Evolutionary conservation across 2,329 filamentous ascomycete genomes (phyloP).

Genomic region (Furcasterigmium furcatum): DNA sequence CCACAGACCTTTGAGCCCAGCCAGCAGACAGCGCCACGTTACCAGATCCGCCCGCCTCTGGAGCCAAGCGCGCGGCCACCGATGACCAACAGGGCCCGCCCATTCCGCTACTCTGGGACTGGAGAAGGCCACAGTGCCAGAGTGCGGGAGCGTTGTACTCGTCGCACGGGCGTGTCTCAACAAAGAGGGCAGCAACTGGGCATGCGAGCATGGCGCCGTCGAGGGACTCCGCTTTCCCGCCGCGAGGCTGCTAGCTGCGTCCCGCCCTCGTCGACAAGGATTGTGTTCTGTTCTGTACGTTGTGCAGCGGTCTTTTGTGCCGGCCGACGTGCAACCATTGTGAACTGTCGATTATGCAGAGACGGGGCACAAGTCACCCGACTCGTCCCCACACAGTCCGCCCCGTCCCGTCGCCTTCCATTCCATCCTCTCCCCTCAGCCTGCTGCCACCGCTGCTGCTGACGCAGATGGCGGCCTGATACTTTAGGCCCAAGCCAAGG

Average conservation of each 20-base stretch:
- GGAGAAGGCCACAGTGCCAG: not conserved
- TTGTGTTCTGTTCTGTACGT: too few species aligned
- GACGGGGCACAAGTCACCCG: not conserved
- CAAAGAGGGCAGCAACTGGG: not conserved
- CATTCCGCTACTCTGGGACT: not conserved
- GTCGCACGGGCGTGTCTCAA: not conserved
- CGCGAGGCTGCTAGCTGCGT: not conserved
- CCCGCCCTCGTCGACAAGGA: too few species aligned
- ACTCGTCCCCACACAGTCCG: slow-evolving; percentile 1
- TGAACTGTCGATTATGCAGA: not conserved
- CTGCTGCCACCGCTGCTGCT: too few species aligned
- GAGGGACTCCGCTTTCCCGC: not conserved
- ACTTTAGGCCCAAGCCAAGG: not conserved
- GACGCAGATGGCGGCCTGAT: not conserved
- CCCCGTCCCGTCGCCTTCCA: too few species aligned
- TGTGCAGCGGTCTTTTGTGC: not conserved
- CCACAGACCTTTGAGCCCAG: not conserved
- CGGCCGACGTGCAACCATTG: not conserved
- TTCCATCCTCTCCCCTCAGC: not conserved
- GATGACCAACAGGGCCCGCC: not conserved
- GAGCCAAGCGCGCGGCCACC: not conserved
- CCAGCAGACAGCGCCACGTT: slow-evolving; percentile 1
- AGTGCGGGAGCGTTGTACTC: not conserved
- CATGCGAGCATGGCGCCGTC: not conserved
- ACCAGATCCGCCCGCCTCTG: not conserved